Evolutionary conservation across 1,284 basidiomycete species (phyloP).

Genomic region (Ceratobasidium sp.): DNA sequence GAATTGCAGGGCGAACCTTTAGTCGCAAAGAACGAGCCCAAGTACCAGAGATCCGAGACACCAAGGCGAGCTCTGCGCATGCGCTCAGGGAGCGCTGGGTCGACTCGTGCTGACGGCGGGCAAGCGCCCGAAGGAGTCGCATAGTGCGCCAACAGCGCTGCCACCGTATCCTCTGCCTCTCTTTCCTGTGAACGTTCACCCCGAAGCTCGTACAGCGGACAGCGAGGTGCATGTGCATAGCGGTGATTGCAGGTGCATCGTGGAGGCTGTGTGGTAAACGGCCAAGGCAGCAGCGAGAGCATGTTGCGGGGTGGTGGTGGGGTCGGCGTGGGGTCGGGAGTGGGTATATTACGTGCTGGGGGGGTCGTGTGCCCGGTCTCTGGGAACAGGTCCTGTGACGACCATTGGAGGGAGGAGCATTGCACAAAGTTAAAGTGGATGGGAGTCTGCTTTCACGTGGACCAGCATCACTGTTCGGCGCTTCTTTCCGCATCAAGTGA

Average conservation of each 20-base stretch:
- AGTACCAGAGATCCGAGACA: constrained; percentile 75
- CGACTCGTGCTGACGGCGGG: constrained; percentile 74
- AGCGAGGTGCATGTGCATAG: constrained; percentile 8
- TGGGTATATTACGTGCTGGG: neutral
- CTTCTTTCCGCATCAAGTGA: constrained; percentile 43
- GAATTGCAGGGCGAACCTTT: too few relatives aligned
- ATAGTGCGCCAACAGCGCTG: constrained; percentile 65
- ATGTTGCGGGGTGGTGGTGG: neutral
- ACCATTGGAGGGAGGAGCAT: constrained; percentile 21
- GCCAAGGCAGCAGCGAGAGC: constrained; percentile 35
- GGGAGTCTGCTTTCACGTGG: constrained; percentile 14
- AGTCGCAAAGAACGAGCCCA: constrained; percentile 68
- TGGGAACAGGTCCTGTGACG: constrained; percentile 4
- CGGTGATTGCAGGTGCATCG: constrained; percentile 10
- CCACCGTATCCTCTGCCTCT: constrained; percentile 47
- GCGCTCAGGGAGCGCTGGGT: constrained; percentile 69
- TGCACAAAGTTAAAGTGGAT: constrained; percentile 2
- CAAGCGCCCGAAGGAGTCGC: constrained; percentile 68
- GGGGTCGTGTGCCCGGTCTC: neutral
- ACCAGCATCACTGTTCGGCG: constrained; percentile 7
- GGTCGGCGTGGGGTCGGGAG: constrained; percentile 3
- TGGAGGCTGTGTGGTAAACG: constrained; percentile 13
- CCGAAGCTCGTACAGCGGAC: constrained; percentile 5
- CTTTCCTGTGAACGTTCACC: neutral
- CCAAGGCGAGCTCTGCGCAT: constrained; percentile 60